These are phyloP conservation scores for Mycena pura DNA, from an alignment of 768 basidiomycete genomes.

Conservation along the genomic window DNA sequence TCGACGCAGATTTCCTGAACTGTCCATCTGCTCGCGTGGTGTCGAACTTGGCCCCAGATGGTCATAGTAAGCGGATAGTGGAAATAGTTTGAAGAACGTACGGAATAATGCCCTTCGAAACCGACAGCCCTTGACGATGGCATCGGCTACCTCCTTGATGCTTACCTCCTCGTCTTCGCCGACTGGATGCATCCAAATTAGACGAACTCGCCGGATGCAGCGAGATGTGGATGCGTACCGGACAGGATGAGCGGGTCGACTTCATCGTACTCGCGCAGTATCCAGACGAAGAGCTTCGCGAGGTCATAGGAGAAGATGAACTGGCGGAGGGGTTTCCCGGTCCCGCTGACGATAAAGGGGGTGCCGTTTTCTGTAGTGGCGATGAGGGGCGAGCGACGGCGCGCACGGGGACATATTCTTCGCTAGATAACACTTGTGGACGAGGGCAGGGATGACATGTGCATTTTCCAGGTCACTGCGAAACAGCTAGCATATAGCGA, in stretches of 20 bases:
- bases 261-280: slow-evolving; percentile 87
- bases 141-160: slow-evolving; percentile 88
- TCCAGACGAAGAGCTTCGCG: slow-evolving; percentile 95
- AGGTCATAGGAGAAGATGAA: slow-evolving; percentile 98
- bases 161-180: slow-evolving; percentile 94
- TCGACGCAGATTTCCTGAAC: slow-evolving; percentile 95
- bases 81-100: no score
- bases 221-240: slow-evolving; percentile 54
- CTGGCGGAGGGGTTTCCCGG: slow-evolving; percentile 93
- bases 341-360: slow-evolving; percentile 87
- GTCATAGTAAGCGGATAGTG: neutral
- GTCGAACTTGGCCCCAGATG: slow-evolving; percentile 80
- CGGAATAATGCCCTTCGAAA: slow-evolving; percentile 79
- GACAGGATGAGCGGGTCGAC: slow-evolving; percentile 94
- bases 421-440: slow-evolving; percentile 92
- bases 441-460: slow-evolving; percentile 93
- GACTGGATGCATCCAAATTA: no score
- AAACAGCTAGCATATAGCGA: slow-evolving; percentile 7
- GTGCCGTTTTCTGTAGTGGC: slow-evolving; percentile 71
- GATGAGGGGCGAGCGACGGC: neutral
- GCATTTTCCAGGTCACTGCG: slow-evolving; percentile 84
- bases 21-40: slow-evolving; percentile 88
- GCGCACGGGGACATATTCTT: slow-evolving; percentile 65
- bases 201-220: no score
- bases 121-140: slow-evolving; percentile 87